These are phyloP conservation scores for Senna tora DNA, from an alignment of 306 rosid species.

Conservation along the genomic window DNA sequence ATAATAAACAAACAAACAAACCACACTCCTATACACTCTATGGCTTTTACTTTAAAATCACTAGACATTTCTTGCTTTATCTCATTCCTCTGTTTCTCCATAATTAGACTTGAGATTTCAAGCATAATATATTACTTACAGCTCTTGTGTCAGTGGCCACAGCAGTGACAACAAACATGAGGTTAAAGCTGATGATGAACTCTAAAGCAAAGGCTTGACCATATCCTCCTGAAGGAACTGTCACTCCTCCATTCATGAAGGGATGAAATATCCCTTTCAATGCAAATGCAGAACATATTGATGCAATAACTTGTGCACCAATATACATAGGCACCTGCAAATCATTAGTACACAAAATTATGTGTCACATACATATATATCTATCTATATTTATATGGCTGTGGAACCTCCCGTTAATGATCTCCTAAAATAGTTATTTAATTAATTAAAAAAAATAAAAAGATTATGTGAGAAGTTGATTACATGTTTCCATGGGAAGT, in stretches of 20 bases:
- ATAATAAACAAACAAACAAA: neutral
- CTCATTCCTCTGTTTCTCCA: neutral
- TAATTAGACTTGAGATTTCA: neutral
- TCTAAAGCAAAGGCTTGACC: constrained; percentile 83
- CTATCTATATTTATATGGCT: no score
- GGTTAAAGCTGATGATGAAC: constrained; percentile 78
- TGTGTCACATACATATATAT: no score
- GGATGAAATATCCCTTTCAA: constrained; percentile 74
- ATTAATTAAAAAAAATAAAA: no score
- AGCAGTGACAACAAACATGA: constrained; percentile 94
- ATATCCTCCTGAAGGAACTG: constrained; percentile 73
- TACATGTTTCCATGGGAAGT: constrained; percentile 88
- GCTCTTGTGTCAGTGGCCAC: constrained; percentile 92
- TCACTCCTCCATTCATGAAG: constrained; percentile 79
- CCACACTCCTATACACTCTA: neutral
- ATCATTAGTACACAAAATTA: no score
- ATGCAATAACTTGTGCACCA: constrained; percentile 73
- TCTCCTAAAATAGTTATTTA: no score
- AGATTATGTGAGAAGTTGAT: no score
- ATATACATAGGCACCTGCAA: constrained; percentile 79
- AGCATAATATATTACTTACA: constrained; percentile 47
- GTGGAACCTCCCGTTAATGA: no score
- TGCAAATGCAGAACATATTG: constrained; percentile 71
- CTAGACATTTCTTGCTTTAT: neutral
- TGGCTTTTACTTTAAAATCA: no score